These are phyloP conservation scores for Dictyostelium purpureum DNA, from an alignment of 78 protist genomes.

Conservation along the genomic window DNA sequence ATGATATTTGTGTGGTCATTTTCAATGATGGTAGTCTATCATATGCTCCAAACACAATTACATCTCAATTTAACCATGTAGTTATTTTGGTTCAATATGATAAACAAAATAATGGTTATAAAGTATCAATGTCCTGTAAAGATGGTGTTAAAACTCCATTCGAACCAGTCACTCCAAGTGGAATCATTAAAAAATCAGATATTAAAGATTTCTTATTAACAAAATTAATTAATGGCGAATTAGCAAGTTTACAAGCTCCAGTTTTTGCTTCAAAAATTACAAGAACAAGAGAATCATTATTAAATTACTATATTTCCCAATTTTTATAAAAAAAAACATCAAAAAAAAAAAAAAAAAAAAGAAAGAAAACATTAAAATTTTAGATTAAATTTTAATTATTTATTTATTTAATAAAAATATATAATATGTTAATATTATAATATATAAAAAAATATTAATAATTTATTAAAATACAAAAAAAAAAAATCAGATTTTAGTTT, in stretches of 20 bases:
- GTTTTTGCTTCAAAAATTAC: conserved; percentile 32
- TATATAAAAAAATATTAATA: no score
- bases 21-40: conserved; percentile 68
- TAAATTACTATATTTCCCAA: conserved; percentile 69
- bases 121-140: conserved; percentile 39
- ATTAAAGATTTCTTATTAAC: conserved; percentile 48
- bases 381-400: neutral
- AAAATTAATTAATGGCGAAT: conserved; percentile 64
- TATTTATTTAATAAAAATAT: no score
- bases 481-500: no score
- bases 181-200: conserved; percentile 13
- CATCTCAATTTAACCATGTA: conserved; percentile 76
- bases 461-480: no score
- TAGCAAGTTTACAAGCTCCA: conserved; percentile 62
- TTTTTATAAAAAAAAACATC: conserved; percentile 15
- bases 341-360: neutral
- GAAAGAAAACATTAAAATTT: neutral
- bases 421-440: no score
- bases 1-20: conserved; percentile 70
- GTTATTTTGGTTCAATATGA: conserved; percentile 53
- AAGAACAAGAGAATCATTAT: conserved; percentile 67
- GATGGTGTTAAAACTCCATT: conserved; percentile 58
- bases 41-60: conserved; percentile 40
- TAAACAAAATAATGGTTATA: conserved; percentile 28
- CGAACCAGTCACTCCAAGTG: conserved; percentile 28